Evolutionary conservation across 169 alveolate species (phyloP).

Genomic region (Plasmodium malariae): DNA sequence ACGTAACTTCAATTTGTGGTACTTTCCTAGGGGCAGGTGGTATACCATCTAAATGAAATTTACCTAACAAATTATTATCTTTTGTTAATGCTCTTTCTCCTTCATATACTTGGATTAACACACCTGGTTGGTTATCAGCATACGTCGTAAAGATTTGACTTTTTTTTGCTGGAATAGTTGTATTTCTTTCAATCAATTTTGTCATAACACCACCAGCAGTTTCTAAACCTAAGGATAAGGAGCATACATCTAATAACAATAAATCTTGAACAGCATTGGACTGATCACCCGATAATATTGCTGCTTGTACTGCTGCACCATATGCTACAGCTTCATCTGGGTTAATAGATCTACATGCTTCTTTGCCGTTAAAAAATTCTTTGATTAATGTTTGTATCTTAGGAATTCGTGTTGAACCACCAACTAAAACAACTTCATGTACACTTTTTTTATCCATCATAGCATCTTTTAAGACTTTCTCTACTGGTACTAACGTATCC

Average conservation of each 20-base stretch:
- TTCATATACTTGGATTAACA: conserved; percentile 96
- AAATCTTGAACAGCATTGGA: conserved; percentile 93
- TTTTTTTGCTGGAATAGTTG: conserved; percentile 96
- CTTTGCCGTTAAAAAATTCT: conserved; percentile 95
- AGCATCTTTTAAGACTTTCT: conserved; percentile 96
- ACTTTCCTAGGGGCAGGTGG: conserved; percentile 99
- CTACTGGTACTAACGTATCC: conserved; percentile 96
- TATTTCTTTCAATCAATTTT: conserved; percentile 93
- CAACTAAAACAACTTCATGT: conserved; percentile 97
- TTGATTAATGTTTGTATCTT: conserved; percentile 93
- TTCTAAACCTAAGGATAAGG: conserved; percentile 95
- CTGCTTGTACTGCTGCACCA: conserved; percentile 97
- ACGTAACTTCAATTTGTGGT: conserved; percentile 98
- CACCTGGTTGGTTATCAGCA: conserved; percentile 97
- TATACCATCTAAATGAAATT: conserved; percentile 97
- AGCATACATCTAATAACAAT: conserved; percentile 94
- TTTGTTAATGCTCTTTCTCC: conserved; percentile 98
- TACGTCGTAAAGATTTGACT: conserved; percentile 95
- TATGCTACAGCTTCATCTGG: conserved; percentile 98
- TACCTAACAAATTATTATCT: conserved; percentile 97
- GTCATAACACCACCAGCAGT: conserved; percentile 97
- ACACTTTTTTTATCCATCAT: conserved; percentile 94
- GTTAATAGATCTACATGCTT: conserved; percentile 93
- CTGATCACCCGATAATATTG: conserved; percentile 93
- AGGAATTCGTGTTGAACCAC: conserved; percentile 99